Evolutionary conservation across 2,329 filamentous ascomycete species (phyloP).

Genomic region (Aspergillus clavatus): DNA sequence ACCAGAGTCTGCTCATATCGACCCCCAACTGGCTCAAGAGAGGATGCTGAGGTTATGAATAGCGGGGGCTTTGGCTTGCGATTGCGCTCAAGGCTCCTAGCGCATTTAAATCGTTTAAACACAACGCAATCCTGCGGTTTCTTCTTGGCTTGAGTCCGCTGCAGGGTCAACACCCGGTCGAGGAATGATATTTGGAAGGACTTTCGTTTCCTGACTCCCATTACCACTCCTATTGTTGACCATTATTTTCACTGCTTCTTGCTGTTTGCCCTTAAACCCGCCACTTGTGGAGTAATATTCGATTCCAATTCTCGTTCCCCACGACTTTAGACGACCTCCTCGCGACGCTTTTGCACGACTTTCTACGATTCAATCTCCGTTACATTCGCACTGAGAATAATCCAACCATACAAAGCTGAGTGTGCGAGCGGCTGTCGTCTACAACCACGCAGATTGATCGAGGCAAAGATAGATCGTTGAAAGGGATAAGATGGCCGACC

Average conservation of each 20-base stretch:
- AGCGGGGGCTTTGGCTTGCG: slow-evolving; percentile 35
- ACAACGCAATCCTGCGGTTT: slow-evolving; percentile 20
- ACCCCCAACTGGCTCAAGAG: slow-evolving; percentile 11
- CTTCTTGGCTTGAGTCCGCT: slow-evolving; percentile 19
- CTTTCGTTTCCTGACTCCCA: slow-evolving; percentile 15
- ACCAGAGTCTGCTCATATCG: slow-evolving; percentile 6
- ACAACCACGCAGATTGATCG: not conserved
- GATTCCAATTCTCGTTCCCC: slow-evolving; percentile 22
- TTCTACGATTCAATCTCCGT: slow-evolving; percentile 22
- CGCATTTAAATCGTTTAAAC: slow-evolving; percentile 27
- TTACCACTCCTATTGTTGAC: slow-evolving; percentile 10
- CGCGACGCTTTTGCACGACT: slow-evolving; percentile 32
- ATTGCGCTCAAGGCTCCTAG: slow-evolving; percentile 40
- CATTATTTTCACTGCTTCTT: slow-evolving; percentile 11
- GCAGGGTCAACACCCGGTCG: slow-evolving; percentile 15
- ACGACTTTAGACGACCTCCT: slow-evolving; percentile 30
- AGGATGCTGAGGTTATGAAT: slow-evolving; percentile 40
- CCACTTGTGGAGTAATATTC: slow-evolving; percentile 17
- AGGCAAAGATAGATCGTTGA: slow-evolving; percentile 1
- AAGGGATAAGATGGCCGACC: slow-evolving; percentile 53
- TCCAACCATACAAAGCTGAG: not conserved
- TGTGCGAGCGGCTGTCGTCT: not conserved
- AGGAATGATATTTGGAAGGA: slow-evolving; percentile 28
- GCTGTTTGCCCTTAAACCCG: slow-evolving; percentile 16
- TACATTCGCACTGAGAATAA: not conserved